phyloP scores from a whole-genome alignment of 169 alveolate species.

The Plasmodium reichenowi region DNA sequence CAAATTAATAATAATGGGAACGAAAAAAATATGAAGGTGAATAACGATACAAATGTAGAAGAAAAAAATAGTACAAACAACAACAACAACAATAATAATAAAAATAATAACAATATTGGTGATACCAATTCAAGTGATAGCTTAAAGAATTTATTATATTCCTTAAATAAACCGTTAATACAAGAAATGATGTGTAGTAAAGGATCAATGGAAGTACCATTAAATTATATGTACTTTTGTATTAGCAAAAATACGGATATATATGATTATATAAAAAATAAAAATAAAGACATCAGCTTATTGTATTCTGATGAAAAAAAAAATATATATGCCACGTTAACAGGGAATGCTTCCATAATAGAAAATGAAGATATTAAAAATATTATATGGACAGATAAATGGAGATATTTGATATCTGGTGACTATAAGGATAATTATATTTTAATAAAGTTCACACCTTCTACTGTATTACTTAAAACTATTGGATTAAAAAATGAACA shows the following conservation, averaged over 20 bases:
- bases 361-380: conserved; percentile 34
- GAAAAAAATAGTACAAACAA: background rate
- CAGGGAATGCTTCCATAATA: conserved; percentile 54
- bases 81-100: background rate
- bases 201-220: conserved; percentile 31
- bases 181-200: conserved; percentile 36
- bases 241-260: conserved; percentile 53
- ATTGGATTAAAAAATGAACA: conserved; percentile 55
- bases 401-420: conserved; percentile 57
- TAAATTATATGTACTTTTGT: conserved; percentile 61
- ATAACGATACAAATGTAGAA: background rate
- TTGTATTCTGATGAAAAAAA: conserved; percentile 48
- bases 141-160: conserved; percentile 5
- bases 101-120: too few species aligned
- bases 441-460: conserved; percentile 61
- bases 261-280: conserved; percentile 30
- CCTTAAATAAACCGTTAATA: conserved; percentile 20
- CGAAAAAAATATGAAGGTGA: background rate
- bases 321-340: conserved; percentile 54
- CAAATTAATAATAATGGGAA: too few species aligned
- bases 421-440: conserved; percentile 48
- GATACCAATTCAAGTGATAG: background rate
- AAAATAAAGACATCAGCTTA: conserved; percentile 21
- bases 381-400: conserved; percentile 38
- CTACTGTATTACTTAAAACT: conserved; percentile 38